Conservation (phyloP, 257 asterid species). For the Lithospermum erythrorhizon region DNA sequence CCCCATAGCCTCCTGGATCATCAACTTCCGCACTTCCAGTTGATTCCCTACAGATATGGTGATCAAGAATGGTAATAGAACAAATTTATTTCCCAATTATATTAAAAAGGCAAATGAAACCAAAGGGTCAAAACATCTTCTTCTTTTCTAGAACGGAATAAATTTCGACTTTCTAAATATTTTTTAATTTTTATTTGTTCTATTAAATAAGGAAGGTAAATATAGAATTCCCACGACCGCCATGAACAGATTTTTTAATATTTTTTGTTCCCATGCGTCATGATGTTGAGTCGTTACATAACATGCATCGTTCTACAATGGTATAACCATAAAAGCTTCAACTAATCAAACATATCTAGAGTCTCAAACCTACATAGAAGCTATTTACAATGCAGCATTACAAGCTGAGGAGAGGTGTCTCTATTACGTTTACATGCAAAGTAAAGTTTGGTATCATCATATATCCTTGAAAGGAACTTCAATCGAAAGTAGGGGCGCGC, state of each 20-base stretch:
- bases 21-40: constrained; percentile 59
- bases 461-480: not conserved
- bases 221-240: no score
- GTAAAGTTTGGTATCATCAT: not conserved
- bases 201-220: no score
- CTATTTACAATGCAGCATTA: not conserved
- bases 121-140: no score
- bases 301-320: not conserved
- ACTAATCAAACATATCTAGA: not conserved
- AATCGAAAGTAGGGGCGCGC: not conserved
- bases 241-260: no score
- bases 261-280: no score
- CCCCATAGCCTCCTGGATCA: constrained; percentile 56
- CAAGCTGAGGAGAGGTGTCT: not conserved
- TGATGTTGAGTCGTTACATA: no score
- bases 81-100: no score
- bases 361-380: not conserved
- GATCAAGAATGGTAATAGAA: not conserved
- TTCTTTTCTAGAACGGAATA: no score
- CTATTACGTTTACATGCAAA: not conserved
- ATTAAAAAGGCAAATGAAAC: no score
- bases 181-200: no score
- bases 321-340: no score
- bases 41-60: constrained; percentile 67
- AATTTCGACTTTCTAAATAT: no score